A percentile compares a stretch with the other conserved stretches of the same genome.
Evolutionary conservation across 192 early-diverging fungal species (phyloP).

Genomic region (Podila verticillata): DNA sequence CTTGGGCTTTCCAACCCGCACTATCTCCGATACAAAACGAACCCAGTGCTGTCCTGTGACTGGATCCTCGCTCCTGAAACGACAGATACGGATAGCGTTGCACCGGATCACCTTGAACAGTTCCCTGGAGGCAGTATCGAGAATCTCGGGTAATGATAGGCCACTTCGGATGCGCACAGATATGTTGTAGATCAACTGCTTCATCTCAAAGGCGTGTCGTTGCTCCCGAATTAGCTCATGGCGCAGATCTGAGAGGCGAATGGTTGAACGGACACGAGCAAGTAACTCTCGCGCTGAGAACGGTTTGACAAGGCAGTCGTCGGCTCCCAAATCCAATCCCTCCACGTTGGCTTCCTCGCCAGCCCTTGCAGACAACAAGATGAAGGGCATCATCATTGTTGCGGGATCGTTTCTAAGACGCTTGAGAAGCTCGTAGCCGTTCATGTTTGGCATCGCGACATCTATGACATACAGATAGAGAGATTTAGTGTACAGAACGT

Average conservation of each 20-base stretch:
- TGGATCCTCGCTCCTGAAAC: slow-evolving; percentile 26
- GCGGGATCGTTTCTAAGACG: slow-evolving; percentile 43
- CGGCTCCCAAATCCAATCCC: slow-evolving; percentile 64
- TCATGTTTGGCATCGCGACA: slow-evolving; percentile 73
- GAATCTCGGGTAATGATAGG: slow-evolving; percentile 34
- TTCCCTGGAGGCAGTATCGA: slow-evolving; percentile 40
- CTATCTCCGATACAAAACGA: slow-evolving; percentile 32
- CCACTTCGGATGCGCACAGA: slow-evolving; percentile 47
- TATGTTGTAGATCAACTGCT: slow-evolving; percentile 52
- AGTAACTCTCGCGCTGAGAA: slow-evolving; percentile 62
- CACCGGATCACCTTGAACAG: slow-evolving; percentile 48
- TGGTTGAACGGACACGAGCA: slow-evolving; percentile 61
- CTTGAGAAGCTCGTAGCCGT: slow-evolving; percentile 62
- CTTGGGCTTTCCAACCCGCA: slow-evolving; percentile 30
- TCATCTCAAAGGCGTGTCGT: slow-evolving; percentile 46
- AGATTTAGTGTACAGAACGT: slow-evolving; percentile 1
- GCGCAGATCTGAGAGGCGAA: slow-evolving; percentile 58
- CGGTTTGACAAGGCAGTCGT: slow-evolving; percentile 66
- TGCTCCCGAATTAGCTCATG: slow-evolving; percentile 52
- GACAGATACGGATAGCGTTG: slow-evolving; percentile 44
- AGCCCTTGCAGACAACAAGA: slow-evolving; percentile 63
- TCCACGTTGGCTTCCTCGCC: slow-evolving; percentile 62
- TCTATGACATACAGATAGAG: slow-evolving; percentile 18
- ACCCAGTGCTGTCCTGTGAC: slow-evolving; percentile 42
- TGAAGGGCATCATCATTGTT: slow-evolving; percentile 62